phyloP scores from a whole-genome alignment of 345 rosid species.

The Boechera retrofracta region DNA sequence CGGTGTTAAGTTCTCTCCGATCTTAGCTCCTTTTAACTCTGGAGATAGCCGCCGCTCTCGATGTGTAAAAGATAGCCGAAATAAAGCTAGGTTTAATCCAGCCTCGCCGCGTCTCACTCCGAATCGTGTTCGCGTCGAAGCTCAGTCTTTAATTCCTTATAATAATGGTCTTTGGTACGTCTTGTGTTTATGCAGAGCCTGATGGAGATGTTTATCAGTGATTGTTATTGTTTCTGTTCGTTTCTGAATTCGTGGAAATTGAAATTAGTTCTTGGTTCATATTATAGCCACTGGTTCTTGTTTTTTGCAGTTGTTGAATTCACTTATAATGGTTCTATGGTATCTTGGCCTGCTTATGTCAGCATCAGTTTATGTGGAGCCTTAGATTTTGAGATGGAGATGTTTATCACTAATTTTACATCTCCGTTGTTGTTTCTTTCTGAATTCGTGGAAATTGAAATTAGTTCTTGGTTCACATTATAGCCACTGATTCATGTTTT shows the following conservation, averaged over 20 bases:
- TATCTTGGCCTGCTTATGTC: too few species aligned
- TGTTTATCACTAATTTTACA: neutral
- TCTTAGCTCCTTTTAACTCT: slow-evolving; percentile 36
- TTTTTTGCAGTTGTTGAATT: neutral
- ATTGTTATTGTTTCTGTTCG: neutral
- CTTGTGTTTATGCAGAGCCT: neutral
- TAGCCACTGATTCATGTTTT: slow-evolving; percentile 15
- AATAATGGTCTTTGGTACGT: slow-evolving; percentile 41
- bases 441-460: too few species aligned
- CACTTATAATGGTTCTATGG: too few species aligned
- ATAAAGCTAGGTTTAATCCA: slow-evolving; percentile 45
- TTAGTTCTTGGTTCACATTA: neutral
- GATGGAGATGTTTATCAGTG: neutral
- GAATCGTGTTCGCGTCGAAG: slow-evolving; percentile 37
- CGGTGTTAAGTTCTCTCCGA: slow-evolving; percentile 43
- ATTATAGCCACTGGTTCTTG: slow-evolving; percentile 9
- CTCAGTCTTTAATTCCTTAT: slow-evolving; percentile 34
- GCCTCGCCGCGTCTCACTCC: slow-evolving; percentile 3
- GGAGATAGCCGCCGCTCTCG: slow-evolving; percentile 39
- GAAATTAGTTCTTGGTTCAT: neutral
- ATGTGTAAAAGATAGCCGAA: slow-evolving; percentile 29
- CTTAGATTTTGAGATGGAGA: neutral
- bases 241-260: neutral
- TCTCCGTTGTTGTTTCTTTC: neutral
- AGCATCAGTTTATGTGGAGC: neutral